Conservation (phyloP, 2,329 filamentous ascomycete genomes). For the Ceratocystis harringtonii region DNA sequence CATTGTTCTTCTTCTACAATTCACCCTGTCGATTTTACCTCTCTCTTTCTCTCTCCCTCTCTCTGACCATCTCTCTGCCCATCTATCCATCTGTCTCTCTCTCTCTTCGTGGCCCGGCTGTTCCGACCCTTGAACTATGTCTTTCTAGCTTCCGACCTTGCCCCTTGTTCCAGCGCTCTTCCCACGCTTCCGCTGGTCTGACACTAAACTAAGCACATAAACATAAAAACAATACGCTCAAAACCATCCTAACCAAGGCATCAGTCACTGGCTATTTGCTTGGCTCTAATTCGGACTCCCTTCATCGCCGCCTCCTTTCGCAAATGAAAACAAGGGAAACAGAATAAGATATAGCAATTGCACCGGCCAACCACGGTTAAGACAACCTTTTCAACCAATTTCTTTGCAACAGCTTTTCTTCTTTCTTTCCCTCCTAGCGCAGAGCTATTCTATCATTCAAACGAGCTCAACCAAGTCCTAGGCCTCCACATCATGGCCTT, state of each 20-base stretch:
- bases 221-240: too few relatives aligned
- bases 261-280: not conserved
- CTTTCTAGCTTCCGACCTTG: not conserved
- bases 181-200: not conserved
- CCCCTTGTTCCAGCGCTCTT: not conserved
- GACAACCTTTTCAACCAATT: not conserved
- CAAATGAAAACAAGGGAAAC: not conserved
- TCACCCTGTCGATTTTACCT: not conserved
- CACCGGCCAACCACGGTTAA: not conserved
- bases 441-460: too few relatives aligned
- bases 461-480: not conserved
- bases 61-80: too few relatives aligned
- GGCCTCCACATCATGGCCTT: not conserved
- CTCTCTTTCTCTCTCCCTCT: not conserved
- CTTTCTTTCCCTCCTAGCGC: not conserved
- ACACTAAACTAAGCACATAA: not conserved
- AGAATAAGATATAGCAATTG: not conserved
- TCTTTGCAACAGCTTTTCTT: not conserved
- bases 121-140: not conserved
- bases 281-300: not conserved
- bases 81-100: not conserved
- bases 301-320: not conserved
- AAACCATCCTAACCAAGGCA: not conserved
- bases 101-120: not conserved
- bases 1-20: not conserved